Evolutionary conservation across 202 grass and related monocot species (phyloP), one percentile per base, ranked within the genome.

Genomic region (Setaria italica): DNA sequence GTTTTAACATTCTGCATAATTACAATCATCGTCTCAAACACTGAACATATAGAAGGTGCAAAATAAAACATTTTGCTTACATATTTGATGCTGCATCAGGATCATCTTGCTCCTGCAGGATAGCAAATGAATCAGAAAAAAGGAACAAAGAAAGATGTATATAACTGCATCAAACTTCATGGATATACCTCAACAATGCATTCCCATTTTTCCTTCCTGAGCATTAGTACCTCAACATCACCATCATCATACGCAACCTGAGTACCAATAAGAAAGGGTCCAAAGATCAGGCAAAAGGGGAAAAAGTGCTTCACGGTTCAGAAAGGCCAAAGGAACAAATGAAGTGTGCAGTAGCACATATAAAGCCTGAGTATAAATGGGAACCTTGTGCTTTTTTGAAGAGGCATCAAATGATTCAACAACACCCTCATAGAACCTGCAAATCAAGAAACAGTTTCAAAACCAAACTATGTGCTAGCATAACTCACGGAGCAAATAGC

Each of bases 221-320:
- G 85, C 1, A 50, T 0, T 74, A 98, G 72, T 66, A 60, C 32
- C 82, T 98, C 95, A 67, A 92, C 16, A 70, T 98, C 95, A 15
- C 93, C 95, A 76, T 98, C 95, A 78, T 90, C 81, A 92, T 98
- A 98, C 3, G 87, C 54, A 86, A 98, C 82, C 95, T 98, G 72
- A 11, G 20, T 7, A 29, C 13, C 13, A 76, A 73, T 72, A 74
- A 30, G 29, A 20, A 80, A 17, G 47, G 11, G 12, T 11, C 4
- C 55, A 75, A 67, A 50, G 6, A 73, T 67, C 32, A 81, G 46
- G 16, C 19, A 56, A 17, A 62, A 37, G 16, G 45, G 25, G 41
- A 75, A 77, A 76, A 20, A 16, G 21, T 45, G 78, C 55, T 54
- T 49, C 45, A 33, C 11, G 2, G 30, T 80, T 66, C 45, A 66